Base-by-base conservation (phyloP, 169 alveolate species). In the Plasmodium inui region DNA sequence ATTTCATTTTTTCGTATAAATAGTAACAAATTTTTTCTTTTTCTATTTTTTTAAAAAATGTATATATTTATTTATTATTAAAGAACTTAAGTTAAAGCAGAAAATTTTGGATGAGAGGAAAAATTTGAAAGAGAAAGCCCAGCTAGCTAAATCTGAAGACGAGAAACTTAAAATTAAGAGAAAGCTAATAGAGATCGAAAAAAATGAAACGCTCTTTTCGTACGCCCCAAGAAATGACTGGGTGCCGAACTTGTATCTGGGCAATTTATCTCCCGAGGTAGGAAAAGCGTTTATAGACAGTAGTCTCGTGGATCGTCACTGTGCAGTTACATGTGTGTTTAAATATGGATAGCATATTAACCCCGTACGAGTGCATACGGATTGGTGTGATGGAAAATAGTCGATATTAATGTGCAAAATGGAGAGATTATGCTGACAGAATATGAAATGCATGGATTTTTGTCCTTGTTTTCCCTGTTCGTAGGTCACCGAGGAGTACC, bases 401-500 rank as follows among this genome's bases (percentile, higher is more conserved):
- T n/a, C 22, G 10, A 28, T 76, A 19, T 61, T 2, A 39, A 53
- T 84, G 3, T 7, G 34, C 22, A 46, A 14, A 39, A 22, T 57
- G 46, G 44, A 10, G 22, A 28, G 14, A 50, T 71, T n/a, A 72
- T 28, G 4, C 32, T 61, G 9, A 74, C 34, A 91, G 4, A 44
- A 26, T 80, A 61, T 53, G 30, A 10, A 10, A 46, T 0, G 14
- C 55, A 10, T 22, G 26, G 0, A 26, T 61, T 19, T 9, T 12
- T 28, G n/a, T 67, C 4, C 12, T 67, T n/a, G 0, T 14, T 6
- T 6, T 39, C 26, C 57, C 14, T 30, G 2, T 92, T n/a, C 28
- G 84, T 91, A 96, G 97, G 94, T 96, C n/a, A 97, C 98, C 19
- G 98, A 97, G 88, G 97, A 96, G 85, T 96, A 93, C 88, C 92